Percentiles rank a stretch among this genome's conserved stretches.
Evolutionary conservation across 2,329 filamentous ascomycete genomes (phyloP).

Genomic region (Aspergillus floridensis): DNA sequence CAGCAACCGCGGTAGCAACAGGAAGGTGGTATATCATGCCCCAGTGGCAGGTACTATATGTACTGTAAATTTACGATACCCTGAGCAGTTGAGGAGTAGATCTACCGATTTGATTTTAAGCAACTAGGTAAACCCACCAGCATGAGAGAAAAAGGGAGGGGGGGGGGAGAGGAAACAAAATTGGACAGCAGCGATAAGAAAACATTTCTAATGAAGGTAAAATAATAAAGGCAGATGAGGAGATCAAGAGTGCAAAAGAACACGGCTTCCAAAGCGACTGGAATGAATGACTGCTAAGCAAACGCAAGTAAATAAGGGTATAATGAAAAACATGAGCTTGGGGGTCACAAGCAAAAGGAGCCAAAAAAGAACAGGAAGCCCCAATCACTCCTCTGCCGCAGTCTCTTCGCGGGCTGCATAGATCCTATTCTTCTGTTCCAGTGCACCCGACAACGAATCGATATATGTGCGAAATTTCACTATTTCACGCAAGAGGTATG

Average conservation of each 20-base stretch:
- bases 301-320: background rate
- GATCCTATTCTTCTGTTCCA: constrained; percentile 67
- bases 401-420: constrained; percentile 44
- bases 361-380: background rate
- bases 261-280: no score
- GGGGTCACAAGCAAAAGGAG: background rate
- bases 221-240: no score
- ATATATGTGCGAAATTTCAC: constrained; percentile 97
- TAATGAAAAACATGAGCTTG: background rate
- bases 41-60: no score
- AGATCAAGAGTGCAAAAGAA: background rate
- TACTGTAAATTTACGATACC: background rate
- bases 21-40: no score
- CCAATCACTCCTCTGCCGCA: constrained; percentile 7
- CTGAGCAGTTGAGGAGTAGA: no score
- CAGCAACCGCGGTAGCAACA: no score
- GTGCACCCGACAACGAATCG: constrained; percentile 73
- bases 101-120: no score
- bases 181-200: no score
- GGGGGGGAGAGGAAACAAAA: background rate
- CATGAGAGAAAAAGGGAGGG: background rate
- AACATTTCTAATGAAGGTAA: no score
- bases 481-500: constrained; percentile 86
- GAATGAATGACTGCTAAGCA: background rate
- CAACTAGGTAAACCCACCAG: no score